A percentile compares a stretch with the other conserved stretches of the same genome.
These are phyloP conservation scores for Scutellaria baicalensis DNA, from an alignment of 257 asterid species.

Conservation along the genomic window DNA sequence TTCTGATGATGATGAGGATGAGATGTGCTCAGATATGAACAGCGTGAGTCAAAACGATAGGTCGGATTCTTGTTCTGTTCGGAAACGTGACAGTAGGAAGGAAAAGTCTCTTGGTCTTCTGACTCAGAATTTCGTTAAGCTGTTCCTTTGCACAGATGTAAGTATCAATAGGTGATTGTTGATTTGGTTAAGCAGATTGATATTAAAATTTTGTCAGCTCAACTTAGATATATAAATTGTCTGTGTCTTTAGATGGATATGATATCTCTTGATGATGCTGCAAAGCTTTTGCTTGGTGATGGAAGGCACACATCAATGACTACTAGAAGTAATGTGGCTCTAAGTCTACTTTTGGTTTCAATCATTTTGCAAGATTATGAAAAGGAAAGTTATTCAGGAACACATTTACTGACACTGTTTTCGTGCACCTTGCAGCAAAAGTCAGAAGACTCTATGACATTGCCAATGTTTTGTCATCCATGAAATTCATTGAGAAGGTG, in stretches of 20 bases:
- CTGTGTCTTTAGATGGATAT: slow-evolving; percentile 51
- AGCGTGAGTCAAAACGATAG: slow-evolving; percentile 43
- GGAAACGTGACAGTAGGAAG: slow-evolving; percentile 60
- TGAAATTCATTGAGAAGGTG: slow-evolving; percentile 94
- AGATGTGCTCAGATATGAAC: slow-evolving; percentile 38
- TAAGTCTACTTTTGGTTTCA: background rate
- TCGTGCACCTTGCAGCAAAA: slow-evolving; percentile 56
- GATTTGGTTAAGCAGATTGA: background rate
- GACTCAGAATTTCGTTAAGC: slow-evolving; percentile 92
- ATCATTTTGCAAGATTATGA: background rate
- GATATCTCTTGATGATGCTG: slow-evolving; percentile 97
- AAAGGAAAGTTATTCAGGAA: background rate
- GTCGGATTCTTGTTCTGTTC: slow-evolving; percentile 34
- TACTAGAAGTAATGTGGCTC: slow-evolving; percentile 58
- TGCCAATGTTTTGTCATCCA: slow-evolving; percentile 90
- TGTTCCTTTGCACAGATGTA: slow-evolving; percentile 87
- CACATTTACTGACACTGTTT: slow-evolving; percentile 10
- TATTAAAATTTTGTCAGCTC: background rate
- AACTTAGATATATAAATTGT: background rate
- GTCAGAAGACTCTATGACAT: slow-evolving; percentile 90
- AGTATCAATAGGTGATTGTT: slow-evolving; percentile 7
- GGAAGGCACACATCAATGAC: slow-evolving; percentile 84
- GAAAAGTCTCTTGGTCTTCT: slow-evolving; percentile 94
- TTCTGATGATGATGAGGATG: slow-evolving; percentile 86
- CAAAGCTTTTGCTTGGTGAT: slow-evolving; percentile 80